Evolutionary conservation across 2,329 filamentous ascomycete genomes (phyloP), one percentile per base, ranked within the genome.

Genomic region (Kalmusia sp.): DNA sequence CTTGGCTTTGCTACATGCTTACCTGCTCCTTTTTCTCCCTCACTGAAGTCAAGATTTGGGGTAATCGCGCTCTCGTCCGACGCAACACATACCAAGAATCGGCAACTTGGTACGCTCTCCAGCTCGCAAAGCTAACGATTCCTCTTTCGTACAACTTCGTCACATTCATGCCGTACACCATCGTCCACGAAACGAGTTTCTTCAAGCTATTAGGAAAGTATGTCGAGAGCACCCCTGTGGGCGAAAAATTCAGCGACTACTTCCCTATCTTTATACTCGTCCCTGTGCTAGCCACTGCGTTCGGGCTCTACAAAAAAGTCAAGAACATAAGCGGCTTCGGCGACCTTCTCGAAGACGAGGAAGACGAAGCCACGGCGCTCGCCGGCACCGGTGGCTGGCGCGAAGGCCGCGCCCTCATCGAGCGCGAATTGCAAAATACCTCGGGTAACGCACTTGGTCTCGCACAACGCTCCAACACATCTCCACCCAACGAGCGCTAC

Each of bases 1-100:
- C 86, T 12, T 99, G 95, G 95, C 88, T 99, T 55, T 82, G 93
- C 52, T 99, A 99, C 79, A 99, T 99, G 95, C 96, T 91, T 72
- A 82, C 90, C 12, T 92, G 92, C 40, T 92, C 95, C 4, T 84
- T 98, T 45, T 90, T 87, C 52, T 93, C 92, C 6, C 88, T 99
- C 68, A 92, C 89, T 12, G 92, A 96, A 70, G 91, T 96, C 64
- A 96, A 95, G 68, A 92, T 97, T n/a, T 99, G 95, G 95, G 90
- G 95, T 51, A 95, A 96, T 43, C 87, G 95, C 28, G 93, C 95
- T 0, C 81, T 99, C 5, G 93, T 98, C 40, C 87, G 86, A 54
- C 87, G 95, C 52, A 95, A 96, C 69, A 99, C 95, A 0, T 93
- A 96, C 53, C 87, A 91, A 55, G 95, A 98, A 72, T 92, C 89